Evolutionary conservation across 441 rosid species (phyloP).

Genomic region (Adansonia rubrostipa): DNA sequence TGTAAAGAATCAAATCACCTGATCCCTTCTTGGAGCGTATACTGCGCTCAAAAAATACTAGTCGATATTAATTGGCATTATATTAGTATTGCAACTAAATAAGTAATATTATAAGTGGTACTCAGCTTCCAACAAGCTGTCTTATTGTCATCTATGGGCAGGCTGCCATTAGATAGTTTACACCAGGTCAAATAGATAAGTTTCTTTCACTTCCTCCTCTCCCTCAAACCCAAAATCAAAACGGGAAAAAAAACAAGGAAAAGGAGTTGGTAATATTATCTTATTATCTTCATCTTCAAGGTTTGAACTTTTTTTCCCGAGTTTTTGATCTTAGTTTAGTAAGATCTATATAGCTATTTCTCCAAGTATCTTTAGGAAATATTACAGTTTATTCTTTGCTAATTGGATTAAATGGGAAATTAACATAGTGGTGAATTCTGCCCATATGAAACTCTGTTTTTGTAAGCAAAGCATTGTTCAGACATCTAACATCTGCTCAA

Average conservation of each 20-base stretch:
- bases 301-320: no score
- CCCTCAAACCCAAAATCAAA: no score
- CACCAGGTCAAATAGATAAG: constrained; percentile 49
- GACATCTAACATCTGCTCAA: no score
- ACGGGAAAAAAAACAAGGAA: no score
- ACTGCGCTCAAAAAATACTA: neutral
- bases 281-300: neutral
- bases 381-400: neutral
- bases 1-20: constrained; percentile 1
- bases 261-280: no score
- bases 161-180: constrained; percentile 55
- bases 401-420: neutral
- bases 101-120: neutral
- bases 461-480: no score
- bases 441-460: neutral
- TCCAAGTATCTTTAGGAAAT: neutral
- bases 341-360: neutral
- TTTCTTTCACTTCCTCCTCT: no score
- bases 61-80: neutral
- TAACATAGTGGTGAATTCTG: neutral
- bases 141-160: constrained; percentile 30
- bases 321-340: neutral
- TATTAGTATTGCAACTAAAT: neutral
- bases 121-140: constrained; percentile 2
- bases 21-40: neutral